Conservation (phyloP, 805 yeast species). For the Schizosaccharomyces japonicus region DNA sequence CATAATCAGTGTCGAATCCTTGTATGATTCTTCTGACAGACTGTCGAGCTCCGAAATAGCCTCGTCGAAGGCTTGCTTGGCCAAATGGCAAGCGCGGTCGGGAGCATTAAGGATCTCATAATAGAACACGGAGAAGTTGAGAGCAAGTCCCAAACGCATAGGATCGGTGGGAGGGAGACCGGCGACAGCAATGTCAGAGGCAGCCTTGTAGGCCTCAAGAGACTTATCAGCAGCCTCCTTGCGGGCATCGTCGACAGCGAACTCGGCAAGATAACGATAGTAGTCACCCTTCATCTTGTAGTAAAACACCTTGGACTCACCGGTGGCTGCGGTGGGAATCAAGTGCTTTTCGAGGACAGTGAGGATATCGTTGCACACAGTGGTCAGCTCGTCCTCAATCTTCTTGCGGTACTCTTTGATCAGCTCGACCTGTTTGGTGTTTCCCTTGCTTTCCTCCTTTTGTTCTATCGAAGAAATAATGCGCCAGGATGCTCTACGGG, state of each 20-base stretch:
- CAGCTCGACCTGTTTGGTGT: constrained; percentile 66
- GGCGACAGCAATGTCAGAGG: constrained; percentile 88
- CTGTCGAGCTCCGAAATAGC: constrained; percentile 98
- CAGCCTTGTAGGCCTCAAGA: constrained; percentile 80
- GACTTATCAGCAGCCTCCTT: constrained; percentile 81
- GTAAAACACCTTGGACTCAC: constrained; percentile 94
- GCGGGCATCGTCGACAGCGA: constrained; percentile 74
- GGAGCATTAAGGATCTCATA: constrained; percentile 95
- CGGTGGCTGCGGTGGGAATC: constrained; percentile 82
- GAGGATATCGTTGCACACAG: constrained; percentile 83
- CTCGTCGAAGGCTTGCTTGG: constrained; percentile 96
- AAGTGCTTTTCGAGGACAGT: constrained; percentile 69
- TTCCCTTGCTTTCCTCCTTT: constrained; percentile 90
- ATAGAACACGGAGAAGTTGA: constrained; percentile 92
- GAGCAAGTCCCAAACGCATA: constrained; percentile 89
- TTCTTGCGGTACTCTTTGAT: constrained; percentile 86
- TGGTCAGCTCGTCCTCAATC: constrained; percentile 76
- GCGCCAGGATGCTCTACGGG: constrained; percentile 98
- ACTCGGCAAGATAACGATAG: constrained; percentile 96
- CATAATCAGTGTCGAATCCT: constrained; percentile 95
- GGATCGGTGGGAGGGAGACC: constrained; percentile 98
- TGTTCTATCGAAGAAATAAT: constrained; percentile 94
- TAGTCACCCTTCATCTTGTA: constrained; percentile 99
- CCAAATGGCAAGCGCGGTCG: constrained; percentile 95
- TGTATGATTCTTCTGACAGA: constrained; percentile 90